Base-by-base conservation (phyloP, 495 filamentous ascomycete genomes). In the Saxophila tyrrhenica region DNA sequence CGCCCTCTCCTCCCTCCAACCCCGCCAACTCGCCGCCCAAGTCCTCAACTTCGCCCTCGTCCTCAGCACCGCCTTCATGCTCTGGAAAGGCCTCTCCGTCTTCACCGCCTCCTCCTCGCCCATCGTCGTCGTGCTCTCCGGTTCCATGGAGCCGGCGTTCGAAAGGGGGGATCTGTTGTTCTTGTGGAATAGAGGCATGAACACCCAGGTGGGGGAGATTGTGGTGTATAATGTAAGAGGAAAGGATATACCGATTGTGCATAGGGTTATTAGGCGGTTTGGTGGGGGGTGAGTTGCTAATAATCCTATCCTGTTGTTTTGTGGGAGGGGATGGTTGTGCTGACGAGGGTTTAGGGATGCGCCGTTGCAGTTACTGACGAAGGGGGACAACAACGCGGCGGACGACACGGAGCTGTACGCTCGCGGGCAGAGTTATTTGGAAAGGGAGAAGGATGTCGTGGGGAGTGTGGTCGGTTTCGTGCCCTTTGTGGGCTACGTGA, bases 91-190 rank as follows among this genome's bases (percentile, higher is more conserved):
- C 8, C 79, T 98, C 43, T 92, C 87, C 21, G 81, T 98, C 5
- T 76, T 83, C 57, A 81, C 89, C 39, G 82, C 92, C 60, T 94
- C 86, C 2, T 88, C 87, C 32, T 90, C 84, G 0, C 92, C 92
- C 5, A 97, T 97, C 60, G 92, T 96, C 56, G 92, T 96, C 41
- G 92, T 98, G 0, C 76, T 97, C 15, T 92, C 87, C 1, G 92
- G 92, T 2, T 86, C 81, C 48, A 98, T 97, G 92, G 92, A 98
- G 62, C 92, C 92, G 0, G 92, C 94, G 2, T 97, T 98, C 70
- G 90, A 96, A 65, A 77, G 92, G 54, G 92, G 92, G 35, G 92
- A 98, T 69, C 73, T 98, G 2, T 75, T 98, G 10, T 86, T 97
- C 62, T 72, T 98, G 11, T 97, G 91, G 90, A 97, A 97, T 67